These are phyloP conservation scores for Trichoderma atrobrunneum DNA, from an alignment of 2,329 filamentous ascomycete genomes.

Conservation along the genomic window DNA sequence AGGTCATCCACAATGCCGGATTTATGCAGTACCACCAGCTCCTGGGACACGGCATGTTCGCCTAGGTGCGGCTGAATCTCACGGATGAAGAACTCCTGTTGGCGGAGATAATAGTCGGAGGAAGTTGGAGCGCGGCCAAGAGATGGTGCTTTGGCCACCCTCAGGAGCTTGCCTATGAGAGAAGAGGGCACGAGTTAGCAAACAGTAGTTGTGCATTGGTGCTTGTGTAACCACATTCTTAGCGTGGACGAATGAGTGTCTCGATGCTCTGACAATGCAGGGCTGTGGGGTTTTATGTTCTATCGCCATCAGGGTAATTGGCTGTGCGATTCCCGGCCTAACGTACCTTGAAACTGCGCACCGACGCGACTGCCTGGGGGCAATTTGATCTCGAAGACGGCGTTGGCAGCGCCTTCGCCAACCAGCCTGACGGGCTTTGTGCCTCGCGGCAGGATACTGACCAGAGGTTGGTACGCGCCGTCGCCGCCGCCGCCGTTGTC, in stretches of 20 bases:
- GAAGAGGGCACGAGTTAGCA: background rate
- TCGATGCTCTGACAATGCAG: background rate
- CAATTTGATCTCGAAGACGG: constrained; percentile 62
- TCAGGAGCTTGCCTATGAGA: constrained; percentile 35
- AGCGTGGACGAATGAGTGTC: background rate
- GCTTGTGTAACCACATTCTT: constrained; percentile 5
- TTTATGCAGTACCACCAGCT: constrained; percentile 37
- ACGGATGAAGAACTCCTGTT: constrained; percentile 37
- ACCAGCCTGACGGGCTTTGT: constrained; percentile 42
- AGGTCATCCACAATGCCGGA: constrained; percentile 42
- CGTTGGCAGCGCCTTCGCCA: constrained; percentile 73
- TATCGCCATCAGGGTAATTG: background rate
- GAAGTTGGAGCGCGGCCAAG: constrained; percentile 32
- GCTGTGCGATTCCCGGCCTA: background rate
- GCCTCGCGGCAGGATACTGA: constrained; percentile 36
- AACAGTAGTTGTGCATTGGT: background rate
- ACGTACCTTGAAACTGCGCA: constrained; percentile 32
- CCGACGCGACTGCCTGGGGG: constrained; percentile 27
- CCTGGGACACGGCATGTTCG: constrained; percentile 35
- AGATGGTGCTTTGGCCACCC: constrained; percentile 39
- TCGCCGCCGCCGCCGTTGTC: background rate
- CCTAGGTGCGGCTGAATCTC: constrained; percentile 37
- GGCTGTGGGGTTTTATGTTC: background rate
- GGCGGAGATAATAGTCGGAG: constrained; percentile 38
- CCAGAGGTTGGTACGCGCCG: background rate